Evolutionary conservation across 495 filamentous ascomycete species (phyloP), one percentile per base, ranked within the genome.

Genomic region (Penicillium crystallinum): DNA sequence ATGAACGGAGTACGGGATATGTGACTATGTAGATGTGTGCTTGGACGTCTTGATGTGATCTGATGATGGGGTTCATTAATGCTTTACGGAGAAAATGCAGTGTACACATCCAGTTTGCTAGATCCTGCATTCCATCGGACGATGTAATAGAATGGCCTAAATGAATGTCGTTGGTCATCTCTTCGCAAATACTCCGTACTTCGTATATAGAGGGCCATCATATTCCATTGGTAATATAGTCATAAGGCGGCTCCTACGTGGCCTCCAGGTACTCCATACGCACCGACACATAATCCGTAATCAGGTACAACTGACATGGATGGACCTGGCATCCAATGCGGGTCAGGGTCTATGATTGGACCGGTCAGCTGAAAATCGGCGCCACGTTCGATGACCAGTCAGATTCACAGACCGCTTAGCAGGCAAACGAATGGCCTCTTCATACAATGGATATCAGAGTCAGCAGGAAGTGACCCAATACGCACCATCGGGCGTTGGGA

Each of bases 381-480:
- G n/a, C 39, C 39, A 42, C n/a, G 11, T 4, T 30, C 29, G n/a
- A 33, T 45, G 42, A 45, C 42, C 42, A 45, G 42, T 45, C 45
- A 45, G 52, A 46, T 33, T 43, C 42, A 27, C 19, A 56, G 59
- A 63, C 59, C 50, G 58, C 62, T 64, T 42, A 38, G 61, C 62
- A 59, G 58, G 62, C 58, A 56, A 62, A 52, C 31, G 21, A 46
- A 56, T 39, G 31, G 39, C 10, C 48, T 38, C 37, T 36, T 21
- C 34, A 53, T 33, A 34, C 33, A 14, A 36, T 1, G 6, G 37
- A 18, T 30, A 46, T 23, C 19, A 34, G 12, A 36, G 3, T 27
- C 23, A 36, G 2, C 11, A 36, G 1, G n/a, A n/a, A 17, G n/a
- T n/a, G n/a, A n/a, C n/a, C n/a, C n/a, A n/a, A n/a, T n/a, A n/a